Conservation (phyloP, 2,329 filamentous ascomycete genomes). For the Phyllosticta citribraziliensis region DNA sequence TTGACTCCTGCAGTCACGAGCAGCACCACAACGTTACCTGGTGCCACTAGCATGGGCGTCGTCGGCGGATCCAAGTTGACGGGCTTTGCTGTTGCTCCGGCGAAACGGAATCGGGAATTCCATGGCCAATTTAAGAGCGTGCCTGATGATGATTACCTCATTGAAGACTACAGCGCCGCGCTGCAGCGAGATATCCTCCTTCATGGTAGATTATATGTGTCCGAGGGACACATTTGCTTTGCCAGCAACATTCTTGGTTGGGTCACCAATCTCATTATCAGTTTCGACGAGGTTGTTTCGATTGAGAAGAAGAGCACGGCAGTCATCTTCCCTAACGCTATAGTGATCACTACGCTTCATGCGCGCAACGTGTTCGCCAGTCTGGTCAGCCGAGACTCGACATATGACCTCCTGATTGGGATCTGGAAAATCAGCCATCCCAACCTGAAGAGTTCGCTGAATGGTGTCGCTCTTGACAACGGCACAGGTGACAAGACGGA, state of each 20-base stretch:
- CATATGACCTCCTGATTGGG: slow-evolving; percentile 92
- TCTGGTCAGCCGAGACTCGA: slow-evolving; percentile 87
- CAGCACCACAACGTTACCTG: slow-evolving; percentile 59
- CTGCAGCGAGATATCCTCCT: slow-evolving; percentile 91
- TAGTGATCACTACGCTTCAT: slow-evolving; percentile 92
- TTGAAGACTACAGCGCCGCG: slow-evolving; percentile 97
- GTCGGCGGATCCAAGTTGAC: slow-evolving; percentile 64
- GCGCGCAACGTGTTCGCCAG: slow-evolving; percentile 94
- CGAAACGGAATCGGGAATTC: slow-evolving; percentile 92
- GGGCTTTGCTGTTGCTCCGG: slow-evolving; percentile 91
- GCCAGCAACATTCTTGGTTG: slow-evolving; percentile 98
- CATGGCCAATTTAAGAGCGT: slow-evolving; percentile 91
- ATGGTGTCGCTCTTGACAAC: slow-evolving; percentile 72
- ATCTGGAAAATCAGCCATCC: slow-evolving; percentile 98
- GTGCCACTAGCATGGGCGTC: slow-evolving; percentile 44
- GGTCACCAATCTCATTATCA: slow-evolving; percentile 95
- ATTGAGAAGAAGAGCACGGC: slow-evolving; percentile 96
- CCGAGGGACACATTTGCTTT: slow-evolving; percentile 95
- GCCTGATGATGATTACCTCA: slow-evolving; percentile 93
- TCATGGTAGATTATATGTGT: slow-evolving; percentile 89
- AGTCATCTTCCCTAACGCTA: slow-evolving; percentile 90
- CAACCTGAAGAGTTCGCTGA: slow-evolving; percentile 79
- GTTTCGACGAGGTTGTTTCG: slow-evolving; percentile 94
- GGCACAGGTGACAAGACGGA: slow-evolving; percentile 84
- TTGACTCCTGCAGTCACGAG: slow-evolving; percentile 64